Base-by-base conservation (phyloP, 768 basidiomycete species). In the Favolaschia claudopus region DNA sequence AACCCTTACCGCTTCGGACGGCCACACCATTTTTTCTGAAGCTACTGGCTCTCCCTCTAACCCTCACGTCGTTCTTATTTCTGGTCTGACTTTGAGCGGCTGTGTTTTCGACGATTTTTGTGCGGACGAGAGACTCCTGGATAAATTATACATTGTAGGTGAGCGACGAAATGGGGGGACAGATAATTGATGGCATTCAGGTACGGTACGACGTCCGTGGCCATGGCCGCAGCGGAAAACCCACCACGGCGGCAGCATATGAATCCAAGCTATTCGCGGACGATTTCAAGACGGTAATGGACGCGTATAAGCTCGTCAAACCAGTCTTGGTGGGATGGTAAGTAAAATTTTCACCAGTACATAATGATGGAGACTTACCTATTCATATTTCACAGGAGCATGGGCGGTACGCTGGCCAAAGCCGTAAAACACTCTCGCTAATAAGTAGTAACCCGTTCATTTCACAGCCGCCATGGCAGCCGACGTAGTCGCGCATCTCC, bases 51-150 rank as follows among this genome's bases (percentile, higher is more conserved):
- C 79, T 55, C 70, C 72, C 17, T 55, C 57, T 27, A 77, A 77
- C 51, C 75, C 70, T 29, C 69, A 74, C 38, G 53, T 82, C 25
- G 75, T 81, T 39, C 79, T 81, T 61, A 67, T 80, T n/a, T 79
- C 79, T 62, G 79, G 80, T 3, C 67, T 82, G 54, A 68, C 69
- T 7, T 69, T 75, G 59, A 74, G 74, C 33, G 69, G 71, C 15
- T 54, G 65, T 20, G 72, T 72, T 8, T 81, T 76, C 63, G 79
- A 79, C 42, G 69, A 69, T 43, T 68, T 80, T 42, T 77, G 80
- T 60, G 58, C 62, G 8, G 73, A 79, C 58, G 28, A 58, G 27
- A 45, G 53, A 25, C 63, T 72, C 34, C 56, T 69, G n/a, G 58
- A 65, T 22, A 39, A 59, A 12, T 68, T 74, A 39, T 72, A 69